A percentile compares a stretch with the other conserved stretches of the same genome.
Evolutionary conservation across 2,329 filamentous ascomycete genomes (phyloP).

Genomic region (Pseudogymnoascus destructans): DNA sequence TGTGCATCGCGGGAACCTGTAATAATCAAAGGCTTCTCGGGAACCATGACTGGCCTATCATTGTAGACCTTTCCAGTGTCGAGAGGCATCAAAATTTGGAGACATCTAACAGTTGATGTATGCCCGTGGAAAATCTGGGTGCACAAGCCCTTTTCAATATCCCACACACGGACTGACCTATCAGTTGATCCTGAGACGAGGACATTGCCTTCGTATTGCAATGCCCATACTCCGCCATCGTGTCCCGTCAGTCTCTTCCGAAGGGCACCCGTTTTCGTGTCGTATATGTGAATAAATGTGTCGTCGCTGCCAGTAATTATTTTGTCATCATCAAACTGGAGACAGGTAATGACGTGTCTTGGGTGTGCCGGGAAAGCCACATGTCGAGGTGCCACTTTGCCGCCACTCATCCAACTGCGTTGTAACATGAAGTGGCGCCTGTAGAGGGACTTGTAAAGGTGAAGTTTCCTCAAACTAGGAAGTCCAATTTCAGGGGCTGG

Average conservation of each 20-base stretch:
- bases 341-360: conserved; percentile 89
- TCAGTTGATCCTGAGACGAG: conserved; percentile 94
- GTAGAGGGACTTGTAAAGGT: conserved; percentile 93
- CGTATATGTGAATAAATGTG: conserved; percentile 94
- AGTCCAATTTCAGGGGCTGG: conserved; percentile 72
- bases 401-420: conserved; percentile 76
- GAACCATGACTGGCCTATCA: conserved; percentile 73
- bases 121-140: conserved; percentile 96
- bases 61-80: conserved; percentile 59
- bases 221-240: conserved; percentile 92
- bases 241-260: conserved; percentile 79
- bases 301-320: conserved; percentile 97
- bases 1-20: conserved; percentile 93
- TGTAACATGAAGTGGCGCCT: conserved; percentile 84
- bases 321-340: conserved; percentile 96
- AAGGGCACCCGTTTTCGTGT: conserved; percentile 84
- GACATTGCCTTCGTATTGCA: conserved; percentile 92
- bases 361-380: conserved; percentile 95
- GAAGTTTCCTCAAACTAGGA: conserved; percentile 64
- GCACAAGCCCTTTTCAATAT: conserved; percentile 84
- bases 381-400: conserved; percentile 72
- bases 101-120: conserved; percentile 88
- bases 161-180: conserved; percentile 97
- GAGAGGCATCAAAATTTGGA: conserved; percentile 85
- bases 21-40: conserved; percentile 88